These are phyloP conservation scores for Diaporthe citriasiana DNA, from an alignment of 2,329 filamentous ascomycete species.

Conservation along the genomic window DNA sequence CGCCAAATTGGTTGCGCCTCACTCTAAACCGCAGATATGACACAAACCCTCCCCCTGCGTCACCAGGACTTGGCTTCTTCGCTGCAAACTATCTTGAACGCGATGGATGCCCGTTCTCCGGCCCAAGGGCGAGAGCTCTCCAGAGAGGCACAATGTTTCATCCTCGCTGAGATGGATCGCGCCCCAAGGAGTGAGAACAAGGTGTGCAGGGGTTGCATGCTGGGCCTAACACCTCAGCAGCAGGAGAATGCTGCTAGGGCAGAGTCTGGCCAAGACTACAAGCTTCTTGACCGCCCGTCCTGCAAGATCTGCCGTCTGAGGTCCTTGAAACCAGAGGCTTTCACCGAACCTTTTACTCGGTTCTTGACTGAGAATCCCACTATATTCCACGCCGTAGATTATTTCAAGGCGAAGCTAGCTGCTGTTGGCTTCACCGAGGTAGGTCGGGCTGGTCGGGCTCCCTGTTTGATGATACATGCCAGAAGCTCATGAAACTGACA, in stretches of 20 bases:
- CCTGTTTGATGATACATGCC: too few relatives aligned
- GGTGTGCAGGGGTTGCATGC: conserved; percentile 28
- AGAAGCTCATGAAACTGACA: conserved; percentile 42
- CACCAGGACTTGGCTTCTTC: conserved; percentile 15
- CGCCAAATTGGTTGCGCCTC: not conserved
- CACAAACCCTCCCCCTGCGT: conserved; percentile 33
- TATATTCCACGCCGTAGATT: conserved; percentile 88
- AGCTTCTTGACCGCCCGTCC: conserved; percentile 20
- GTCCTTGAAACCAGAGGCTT: conserved; percentile 70
- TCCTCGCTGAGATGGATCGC: conserved; percentile 22
- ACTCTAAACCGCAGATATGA: conserved; percentile 1
- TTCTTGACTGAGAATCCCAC: conserved; percentile 94
- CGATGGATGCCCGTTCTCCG: not conserved
- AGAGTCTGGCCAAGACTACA: conserved; percentile 24
- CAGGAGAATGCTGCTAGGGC: conserved; percentile 5
- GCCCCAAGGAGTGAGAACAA: conserved; percentile 24
- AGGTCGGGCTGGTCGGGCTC: conserved; percentile 45
- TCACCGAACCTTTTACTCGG: conserved; percentile 86
- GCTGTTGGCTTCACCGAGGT: conserved; percentile 81
- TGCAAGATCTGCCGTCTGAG: conserved; percentile 35
- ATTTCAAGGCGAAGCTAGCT: conserved; percentile 81
- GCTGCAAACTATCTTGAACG: conserved; percentile 1
- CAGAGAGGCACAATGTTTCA: conserved; percentile 28
- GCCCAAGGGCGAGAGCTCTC: conserved; percentile 20
- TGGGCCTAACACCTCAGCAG: conserved; percentile 13